These are phyloP conservation scores for Lentinula raphanica DNA, from an alignment of 768 basidiomycete species.

Conservation along the genomic window DNA sequence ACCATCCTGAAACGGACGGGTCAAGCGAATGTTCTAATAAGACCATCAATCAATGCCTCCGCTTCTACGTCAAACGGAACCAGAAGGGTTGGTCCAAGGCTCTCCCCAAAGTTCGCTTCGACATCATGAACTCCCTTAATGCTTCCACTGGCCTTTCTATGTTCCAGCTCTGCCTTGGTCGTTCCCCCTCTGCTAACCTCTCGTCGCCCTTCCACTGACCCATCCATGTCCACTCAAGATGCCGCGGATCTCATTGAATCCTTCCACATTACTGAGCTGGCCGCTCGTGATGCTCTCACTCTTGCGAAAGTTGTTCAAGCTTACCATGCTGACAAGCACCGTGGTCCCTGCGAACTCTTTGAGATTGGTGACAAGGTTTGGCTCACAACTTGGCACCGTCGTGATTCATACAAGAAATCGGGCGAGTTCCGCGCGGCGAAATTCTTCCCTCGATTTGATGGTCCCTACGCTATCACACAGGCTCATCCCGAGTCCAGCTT, in stretches of 20 bases:
- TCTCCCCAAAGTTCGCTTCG: slow-evolving; percentile 14
- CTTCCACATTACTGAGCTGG: background rate
- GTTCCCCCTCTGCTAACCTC: slow-evolving; percentile 4
- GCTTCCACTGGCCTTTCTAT: slow-evolving; percentile 14
- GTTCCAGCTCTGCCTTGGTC: slow-evolving; percentile 16
- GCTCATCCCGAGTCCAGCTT: too few relatives aligned
- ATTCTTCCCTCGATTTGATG: too few relatives aligned
- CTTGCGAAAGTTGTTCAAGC: slow-evolving; percentile 25
- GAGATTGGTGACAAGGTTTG: slow-evolving; percentile 29
- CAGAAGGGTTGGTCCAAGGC: slow-evolving; percentile 19
- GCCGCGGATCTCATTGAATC: background rate
- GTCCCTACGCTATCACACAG: too few relatives aligned
- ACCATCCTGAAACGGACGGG: slow-evolving; percentile 31
- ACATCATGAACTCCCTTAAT: slow-evolving; percentile 17
- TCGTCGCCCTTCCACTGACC: too few relatives aligned
- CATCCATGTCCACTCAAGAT: background rate
- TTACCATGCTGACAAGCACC: slow-evolving; percentile 21
- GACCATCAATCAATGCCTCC: background rate
- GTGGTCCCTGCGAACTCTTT: slow-evolving; percentile 17
- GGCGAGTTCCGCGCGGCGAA: slow-evolving; percentile 31
- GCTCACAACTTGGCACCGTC: slow-evolving; percentile 27
- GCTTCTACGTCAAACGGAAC: slow-evolving; percentile 18
- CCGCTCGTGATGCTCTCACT: slow-evolving; percentile 29
- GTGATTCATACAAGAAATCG: slow-evolving; percentile 22
- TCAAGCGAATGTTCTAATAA: slow-evolving; percentile 18